These are phyloP conservation scores for Thamnidium elegans DNA, from an alignment of 192 early-diverging fungal species.

Conservation along the genomic window DNA sequence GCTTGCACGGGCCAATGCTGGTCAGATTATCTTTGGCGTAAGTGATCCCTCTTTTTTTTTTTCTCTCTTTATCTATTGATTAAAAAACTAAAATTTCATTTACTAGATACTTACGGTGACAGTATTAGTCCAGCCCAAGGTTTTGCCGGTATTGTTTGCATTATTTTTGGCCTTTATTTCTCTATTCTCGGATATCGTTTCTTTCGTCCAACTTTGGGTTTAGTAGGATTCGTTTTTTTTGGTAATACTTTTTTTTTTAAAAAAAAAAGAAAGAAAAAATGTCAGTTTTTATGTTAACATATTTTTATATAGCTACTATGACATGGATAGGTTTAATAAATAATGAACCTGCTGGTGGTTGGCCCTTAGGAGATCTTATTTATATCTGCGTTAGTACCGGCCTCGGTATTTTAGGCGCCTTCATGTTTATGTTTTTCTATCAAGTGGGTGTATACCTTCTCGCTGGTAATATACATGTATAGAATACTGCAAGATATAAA, in stretches of 20 bases:
- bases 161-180: conserved; percentile 45
- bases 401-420: conserved; percentile 32
- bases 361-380: conserved; percentile 20
- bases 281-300: neutral
- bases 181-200: conserved; percentile 49
- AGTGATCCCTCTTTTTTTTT: neutral
- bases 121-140: conserved; percentile 37
- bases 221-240: conserved; percentile 49
- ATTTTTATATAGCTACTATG: conserved; percentile 23
- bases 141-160: conserved; percentile 40
- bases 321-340: conserved; percentile 38
- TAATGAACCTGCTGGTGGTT: conserved; percentile 35
- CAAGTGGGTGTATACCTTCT: conserved; percentile 67
- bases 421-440: conserved; percentile 40
- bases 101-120: conserved; percentile 36
- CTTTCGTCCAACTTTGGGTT: conserved; percentile 46
- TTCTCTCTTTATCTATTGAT: neutral
- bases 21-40: conserved; percentile 35
- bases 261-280: neutral
- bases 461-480: neutral
- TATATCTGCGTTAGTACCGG: conserved; percentile 35
- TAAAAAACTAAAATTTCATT: neutral
- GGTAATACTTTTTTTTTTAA: conserved; percentile 27
- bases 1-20: conserved; percentile 24
- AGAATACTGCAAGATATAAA: too few relatives aligned